Conservation (phyloP, 352 stramenopile genomes). For the Pythium vanterpoolii region DNA sequence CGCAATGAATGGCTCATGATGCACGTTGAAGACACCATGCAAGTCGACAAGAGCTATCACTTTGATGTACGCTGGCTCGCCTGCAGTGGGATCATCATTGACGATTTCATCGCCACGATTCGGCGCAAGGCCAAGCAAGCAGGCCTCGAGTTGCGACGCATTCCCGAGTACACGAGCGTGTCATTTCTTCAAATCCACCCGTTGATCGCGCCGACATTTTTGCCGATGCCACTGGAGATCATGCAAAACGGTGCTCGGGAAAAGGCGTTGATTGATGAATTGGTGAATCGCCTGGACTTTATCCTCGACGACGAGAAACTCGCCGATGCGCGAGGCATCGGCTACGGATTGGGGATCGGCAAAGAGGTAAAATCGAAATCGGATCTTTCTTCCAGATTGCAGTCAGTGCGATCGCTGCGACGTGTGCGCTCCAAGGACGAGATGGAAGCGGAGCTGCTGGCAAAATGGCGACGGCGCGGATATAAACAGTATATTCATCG, state of each 20-base stretch:
- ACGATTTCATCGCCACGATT: constrained; percentile 70
- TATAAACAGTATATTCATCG: constrained; percentile 81
- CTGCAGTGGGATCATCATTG: constrained; percentile 68
- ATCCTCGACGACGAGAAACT: constrained; percentile 69
- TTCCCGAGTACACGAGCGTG: constrained; percentile 74
- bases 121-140: constrained; percentile 64
- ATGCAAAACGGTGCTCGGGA: constrained; percentile 23
- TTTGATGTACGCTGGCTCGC: constrained; percentile 75
- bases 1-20: constrained; percentile 77
- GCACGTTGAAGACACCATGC: constrained; percentile 56
- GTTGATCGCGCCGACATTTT: constrained; percentile 59
- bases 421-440: constrained; percentile 28
- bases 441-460: constrained; percentile 19
- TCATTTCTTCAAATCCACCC: constrained; percentile 75
- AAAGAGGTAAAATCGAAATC: constrained; percentile 26
- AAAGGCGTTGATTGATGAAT: constrained; percentile 26
- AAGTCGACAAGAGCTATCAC: constrained; percentile 57
- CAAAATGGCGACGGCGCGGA: constrained; percentile 50
- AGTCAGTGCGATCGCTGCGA: neutral
- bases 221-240: constrained; percentile 34
- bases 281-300: constrained; percentile 53
- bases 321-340: constrained; percentile 57
- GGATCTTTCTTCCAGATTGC: neutral
- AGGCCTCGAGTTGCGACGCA: constrained; percentile 56
- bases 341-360: constrained; percentile 62